Percentiles rank a stretch among this genome's conserved stretches.
Conservation (phyloP, 2,329 filamentous ascomycete species). For the Periconia sp. region DNA sequence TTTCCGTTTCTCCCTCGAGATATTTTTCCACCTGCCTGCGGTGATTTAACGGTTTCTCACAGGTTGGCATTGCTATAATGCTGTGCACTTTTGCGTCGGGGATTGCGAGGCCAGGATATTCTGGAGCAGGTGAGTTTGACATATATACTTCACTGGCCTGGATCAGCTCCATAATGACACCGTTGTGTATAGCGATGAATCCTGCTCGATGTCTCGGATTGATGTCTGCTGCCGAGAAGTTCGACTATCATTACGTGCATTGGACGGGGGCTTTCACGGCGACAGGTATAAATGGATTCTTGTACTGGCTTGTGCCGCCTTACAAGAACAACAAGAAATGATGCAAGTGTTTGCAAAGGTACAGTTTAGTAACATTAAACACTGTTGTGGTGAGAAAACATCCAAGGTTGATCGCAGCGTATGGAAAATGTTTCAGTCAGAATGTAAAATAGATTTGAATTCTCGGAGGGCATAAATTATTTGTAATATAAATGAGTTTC, state of each 20-base stretch:
- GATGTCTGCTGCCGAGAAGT: slow-evolving; percentile 33
- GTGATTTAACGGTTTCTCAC: neutral
- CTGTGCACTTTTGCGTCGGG: slow-evolving; percentile 29
- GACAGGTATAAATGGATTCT: slow-evolving; percentile 32
- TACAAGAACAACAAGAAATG: slow-evolving; percentile 11
- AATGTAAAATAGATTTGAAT: too few species aligned
- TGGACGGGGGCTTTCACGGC: slow-evolving; percentile 34
- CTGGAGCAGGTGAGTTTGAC: slow-evolving; percentile 30
- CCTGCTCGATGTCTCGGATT: slow-evolving; percentile 40
- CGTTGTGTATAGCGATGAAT: slow-evolving; percentile 27
- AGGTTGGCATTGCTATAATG: slow-evolving; percentile 28
- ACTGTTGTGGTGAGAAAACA: neutral
- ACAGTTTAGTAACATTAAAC: neutral
- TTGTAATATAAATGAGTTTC: too few species aligned
- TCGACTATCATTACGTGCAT: slow-evolving; percentile 39
- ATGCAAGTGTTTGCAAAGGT: neutral
- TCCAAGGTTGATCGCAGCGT: too few species aligned
- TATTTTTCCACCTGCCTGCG: neutral
- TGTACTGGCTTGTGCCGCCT: slow-evolving; percentile 31
- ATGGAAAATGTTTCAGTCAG: too few species aligned
- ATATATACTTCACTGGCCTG: neutral
- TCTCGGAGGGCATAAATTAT: too few species aligned
- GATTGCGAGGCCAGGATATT: slow-evolving; percentile 33
- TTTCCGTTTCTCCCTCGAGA: neutral
- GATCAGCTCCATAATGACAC: too few species aligned